Evolutionary conservation across 1,284 basidiomycete species (phyloP).

Genomic region (Hymenochaete sp.): DNA sequence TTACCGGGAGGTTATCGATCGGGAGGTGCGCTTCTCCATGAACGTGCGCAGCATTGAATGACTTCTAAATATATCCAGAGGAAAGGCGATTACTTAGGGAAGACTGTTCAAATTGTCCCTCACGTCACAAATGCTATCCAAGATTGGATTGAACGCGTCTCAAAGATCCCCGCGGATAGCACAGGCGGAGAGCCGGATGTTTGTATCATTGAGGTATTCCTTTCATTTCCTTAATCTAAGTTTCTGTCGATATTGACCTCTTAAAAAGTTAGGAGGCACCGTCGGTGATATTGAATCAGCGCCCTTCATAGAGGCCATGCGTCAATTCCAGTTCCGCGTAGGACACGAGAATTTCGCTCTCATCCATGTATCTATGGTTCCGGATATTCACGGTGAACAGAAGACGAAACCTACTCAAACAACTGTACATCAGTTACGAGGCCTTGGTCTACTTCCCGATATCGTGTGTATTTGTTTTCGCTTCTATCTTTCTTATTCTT

Average conservation of each 20-base stretch:
- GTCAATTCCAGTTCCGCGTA: constrained; percentile 98
- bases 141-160: constrained; percentile 96
- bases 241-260: neutral
- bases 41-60: neutral
- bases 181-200: constrained; percentile 92
- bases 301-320: constrained; percentile 97
- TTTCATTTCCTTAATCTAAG: neutral
- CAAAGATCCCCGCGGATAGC: constrained; percentile 90
- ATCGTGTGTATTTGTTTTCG: constrained; percentile 46
- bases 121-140: constrained; percentile 97
- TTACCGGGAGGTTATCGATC: constrained; percentile 94
- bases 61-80: no score
- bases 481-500: neutral
- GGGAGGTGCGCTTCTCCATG: constrained; percentile 61
- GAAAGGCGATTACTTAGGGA: constrained; percentile 94
- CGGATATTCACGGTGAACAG: constrained; percentile 96
- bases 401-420: constrained; percentile 99
- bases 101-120: constrained; percentile 96
- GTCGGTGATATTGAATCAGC: constrained; percentile 96
- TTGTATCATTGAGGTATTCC: constrained; percentile 85
- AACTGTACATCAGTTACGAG: constrained; percentile 89
- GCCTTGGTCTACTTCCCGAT: constrained; percentile 90
- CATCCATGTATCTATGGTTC: constrained; percentile 96
- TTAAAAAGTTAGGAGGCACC: constrained; percentile 79
- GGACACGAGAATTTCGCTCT: constrained; percentile 96